Conservation (phyloP, 1,284 basidiomycete species). For the Cryptococcus depauperatus region DNA sequence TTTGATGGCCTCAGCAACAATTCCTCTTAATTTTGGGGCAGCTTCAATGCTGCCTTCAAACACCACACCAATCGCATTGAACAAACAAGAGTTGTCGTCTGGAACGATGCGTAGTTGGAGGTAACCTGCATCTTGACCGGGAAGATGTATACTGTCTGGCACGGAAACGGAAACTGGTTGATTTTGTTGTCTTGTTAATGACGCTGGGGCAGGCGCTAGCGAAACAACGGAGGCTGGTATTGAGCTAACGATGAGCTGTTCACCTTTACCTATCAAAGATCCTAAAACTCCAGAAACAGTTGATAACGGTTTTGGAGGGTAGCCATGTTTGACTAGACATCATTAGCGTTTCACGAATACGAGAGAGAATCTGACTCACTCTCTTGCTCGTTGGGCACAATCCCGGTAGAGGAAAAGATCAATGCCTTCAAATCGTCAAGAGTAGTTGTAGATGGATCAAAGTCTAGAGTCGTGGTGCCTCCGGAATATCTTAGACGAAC, state of each 20-base stretch:
- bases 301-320: constrained; percentile 66
- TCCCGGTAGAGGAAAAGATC: constrained; percentile 59
- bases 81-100: constrained; percentile 89
- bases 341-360: no score
- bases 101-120: constrained; percentile 61
- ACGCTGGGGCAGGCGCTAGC: constrained; percentile 10
- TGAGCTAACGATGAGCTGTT: constrained; percentile 71
- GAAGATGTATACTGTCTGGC: constrained; percentile 31
- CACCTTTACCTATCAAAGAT: constrained; percentile 63
- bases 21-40: constrained; percentile 48
- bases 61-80: constrained; percentile 72
- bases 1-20: constrained; percentile 70
- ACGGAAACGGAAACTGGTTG: no score
- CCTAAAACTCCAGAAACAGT: constrained; percentile 63
- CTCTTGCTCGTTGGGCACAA: constrained; percentile 66
- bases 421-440: constrained; percentile 65
- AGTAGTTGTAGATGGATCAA: constrained; percentile 51
- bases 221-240: constrained; percentile 10
- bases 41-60: constrained; percentile 71
- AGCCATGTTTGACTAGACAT: constrained; percentile 68
- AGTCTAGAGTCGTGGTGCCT: constrained; percentile 66
- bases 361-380: no score
- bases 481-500: constrained; percentile 70
- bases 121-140: constrained; percentile 47
- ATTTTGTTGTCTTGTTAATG: no score